phyloP scores from a whole-genome alignment of 208 protist genomes.

The Trypanosoma mega region DNA sequence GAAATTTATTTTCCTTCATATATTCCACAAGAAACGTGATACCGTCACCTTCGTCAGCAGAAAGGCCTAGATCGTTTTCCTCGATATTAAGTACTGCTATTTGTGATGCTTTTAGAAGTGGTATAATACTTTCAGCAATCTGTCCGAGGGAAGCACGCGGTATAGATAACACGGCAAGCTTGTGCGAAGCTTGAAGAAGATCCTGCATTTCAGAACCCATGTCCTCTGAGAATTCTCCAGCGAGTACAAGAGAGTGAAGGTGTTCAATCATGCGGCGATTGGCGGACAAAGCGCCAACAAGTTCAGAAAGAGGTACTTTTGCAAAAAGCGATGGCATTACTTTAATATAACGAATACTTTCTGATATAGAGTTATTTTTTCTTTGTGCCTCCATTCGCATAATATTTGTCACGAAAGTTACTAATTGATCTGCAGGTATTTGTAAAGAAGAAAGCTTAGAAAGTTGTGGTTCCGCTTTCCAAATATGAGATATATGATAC shows the following conservation, averaged over 20 bases:
- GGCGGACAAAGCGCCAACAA: constrained; percentile 15
- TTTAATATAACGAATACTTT: constrained; percentile 12
- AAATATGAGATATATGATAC: constrained; percentile 27
- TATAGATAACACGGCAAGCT: constrained; percentile 9
- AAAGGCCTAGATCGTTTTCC: constrained; percentile 48
- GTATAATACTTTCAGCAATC: constrained; percentile 14
- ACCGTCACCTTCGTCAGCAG: constrained; percentile 32
- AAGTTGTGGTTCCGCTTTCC: constrained; percentile 15
- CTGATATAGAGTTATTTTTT: constrained; percentile 25
- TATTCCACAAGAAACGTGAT: constrained; percentile 37
- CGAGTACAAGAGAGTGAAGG: constrained; percentile 15
- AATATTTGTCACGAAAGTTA: constrained; percentile 25
- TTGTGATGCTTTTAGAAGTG: constrained; percentile 22
- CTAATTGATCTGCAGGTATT: constrained; percentile 25
- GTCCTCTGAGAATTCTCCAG: constrained; percentile 24
- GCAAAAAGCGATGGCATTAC: constrained; percentile 3
- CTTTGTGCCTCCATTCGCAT: constrained; percentile 20
- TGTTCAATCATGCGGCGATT: constrained; percentile 21
- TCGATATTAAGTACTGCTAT: constrained; percentile 44
- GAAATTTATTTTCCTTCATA: constrained; percentile 78
- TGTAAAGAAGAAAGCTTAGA: constrained; percentile 12
- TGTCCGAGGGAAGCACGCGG: constrained; percentile 13
- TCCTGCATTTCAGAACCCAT: constrained; percentile 10
- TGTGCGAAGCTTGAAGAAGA: constrained; percentile 14
- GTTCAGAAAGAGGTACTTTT: constrained; percentile 1